Conservation (phyloP, 1,284 basidiomycete genomes). For the Earliella scabrosa region DNA sequence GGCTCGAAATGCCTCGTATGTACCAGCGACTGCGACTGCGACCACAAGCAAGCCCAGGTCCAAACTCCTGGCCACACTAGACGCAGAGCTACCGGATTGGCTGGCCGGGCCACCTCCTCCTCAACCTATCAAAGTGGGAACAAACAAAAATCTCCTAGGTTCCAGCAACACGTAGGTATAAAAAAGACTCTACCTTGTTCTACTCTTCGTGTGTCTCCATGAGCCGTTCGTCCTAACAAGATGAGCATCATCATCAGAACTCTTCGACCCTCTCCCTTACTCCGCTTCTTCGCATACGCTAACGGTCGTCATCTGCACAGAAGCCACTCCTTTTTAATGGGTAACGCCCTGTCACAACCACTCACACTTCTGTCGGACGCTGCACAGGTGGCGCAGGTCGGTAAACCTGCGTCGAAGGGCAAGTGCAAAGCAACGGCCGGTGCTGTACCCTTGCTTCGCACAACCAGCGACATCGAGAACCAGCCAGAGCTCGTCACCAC, state of each 20-base stretch:
- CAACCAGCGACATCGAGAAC: slow-evolving; percentile 13
- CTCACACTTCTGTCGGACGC: background rate
- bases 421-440: background rate
- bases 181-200: too few relatives aligned
- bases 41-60: slow-evolving; percentile 16
- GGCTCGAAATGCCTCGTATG: slow-evolving; percentile 1
- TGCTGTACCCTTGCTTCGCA: background rate
- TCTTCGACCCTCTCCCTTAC: background rate
- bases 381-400: background rate
- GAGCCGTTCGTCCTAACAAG: too few relatives aligned
- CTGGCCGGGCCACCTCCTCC: slow-evolving; percentile 7
- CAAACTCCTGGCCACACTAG: slow-evolving; percentile 28
- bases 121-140: background rate
- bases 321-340: background rate
- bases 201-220: too few relatives aligned
- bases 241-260: too few relatives aligned
- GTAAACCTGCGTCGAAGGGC: background rate
- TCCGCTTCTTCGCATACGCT: background rate
- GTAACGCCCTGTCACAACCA: background rate
- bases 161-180: background rate
- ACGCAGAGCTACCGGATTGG: slow-evolving; percentile 24
- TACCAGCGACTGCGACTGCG: background rate
- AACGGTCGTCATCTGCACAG: background rate
- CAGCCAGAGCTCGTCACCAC: background rate
- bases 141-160: background rate